Conservation (phyloP, 257 asterid genomes). For the Ajuga chamaepitys region DNA sequence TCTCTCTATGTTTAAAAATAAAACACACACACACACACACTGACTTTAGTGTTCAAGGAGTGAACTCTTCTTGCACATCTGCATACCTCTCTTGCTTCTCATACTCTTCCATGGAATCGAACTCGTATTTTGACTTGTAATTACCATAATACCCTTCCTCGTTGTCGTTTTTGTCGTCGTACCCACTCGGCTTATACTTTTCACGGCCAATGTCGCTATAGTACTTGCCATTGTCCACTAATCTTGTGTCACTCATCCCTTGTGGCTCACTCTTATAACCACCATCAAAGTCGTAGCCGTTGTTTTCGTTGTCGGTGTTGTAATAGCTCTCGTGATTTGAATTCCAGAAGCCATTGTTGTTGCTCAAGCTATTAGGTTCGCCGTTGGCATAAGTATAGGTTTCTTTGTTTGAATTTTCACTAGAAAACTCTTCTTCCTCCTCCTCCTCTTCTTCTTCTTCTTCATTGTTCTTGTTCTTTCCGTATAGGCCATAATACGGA, state of each 20-base stretch:
- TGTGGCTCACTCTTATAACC: slow-evolving; percentile 20
- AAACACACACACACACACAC: neutral
- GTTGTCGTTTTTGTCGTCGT: slow-evolving; percentile 1
- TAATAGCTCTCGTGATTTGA: neutral
- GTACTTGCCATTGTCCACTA: slow-evolving; percentile 30
- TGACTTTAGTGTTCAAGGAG: slow-evolving; percentile 30
- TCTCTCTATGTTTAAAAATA: neutral
- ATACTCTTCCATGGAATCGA: slow-evolving; percentile 55
- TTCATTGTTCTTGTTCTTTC: slow-evolving; percentile 12
- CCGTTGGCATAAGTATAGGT: slow-evolving; percentile 5
- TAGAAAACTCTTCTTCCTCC: slow-evolving; percentile 21
- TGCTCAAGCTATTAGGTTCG: slow-evolving; percentile 3
- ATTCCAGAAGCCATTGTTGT: slow-evolving; percentile 21
- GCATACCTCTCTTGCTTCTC: slow-evolving; percentile 46
- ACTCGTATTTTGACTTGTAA: slow-evolving; percentile 39
- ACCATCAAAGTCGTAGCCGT: neutral
- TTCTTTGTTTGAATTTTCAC: slow-evolving; percentile 10
- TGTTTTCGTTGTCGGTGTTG: slow-evolving; percentile 8
- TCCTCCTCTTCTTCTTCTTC: too few relatives aligned
- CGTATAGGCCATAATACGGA: slow-evolving; percentile 30
- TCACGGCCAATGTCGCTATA: slow-evolving; percentile 18
- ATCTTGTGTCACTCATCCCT: slow-evolving; percentile 59
- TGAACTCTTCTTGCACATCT: slow-evolving; percentile 21
- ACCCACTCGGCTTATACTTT: slow-evolving; percentile 6
- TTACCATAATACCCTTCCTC: slow-evolving; percentile 24